Percentiles rank a stretch among this genome's conserved stretches.
These are phyloP conservation scores for Lophium mytilinum DNA, from an alignment of 495 filamentous ascomycete genomes.

Conservation along the genomic window DNA sequence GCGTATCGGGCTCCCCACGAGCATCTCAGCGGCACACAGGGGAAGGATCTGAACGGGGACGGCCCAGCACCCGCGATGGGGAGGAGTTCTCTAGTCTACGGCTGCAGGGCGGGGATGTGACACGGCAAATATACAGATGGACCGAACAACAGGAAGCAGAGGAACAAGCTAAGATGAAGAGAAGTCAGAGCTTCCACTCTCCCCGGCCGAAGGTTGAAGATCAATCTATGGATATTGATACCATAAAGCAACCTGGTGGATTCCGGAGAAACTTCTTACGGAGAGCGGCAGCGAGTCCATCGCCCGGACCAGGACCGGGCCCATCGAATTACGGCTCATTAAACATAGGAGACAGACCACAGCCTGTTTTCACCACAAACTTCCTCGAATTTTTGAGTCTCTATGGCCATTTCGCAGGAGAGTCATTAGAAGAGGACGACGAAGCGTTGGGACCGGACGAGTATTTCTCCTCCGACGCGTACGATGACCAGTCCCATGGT, in stretches of 20 bases:
- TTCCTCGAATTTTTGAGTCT: slow-evolving; percentile 93
- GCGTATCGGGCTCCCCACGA: slow-evolving; percentile 19
- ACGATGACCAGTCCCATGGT: slow-evolving; percentile 36
- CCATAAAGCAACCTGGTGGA: slow-evolving; percentile 85
- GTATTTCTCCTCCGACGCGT: slow-evolving; percentile 68
- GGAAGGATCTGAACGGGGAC: slow-evolving; percentile 1
- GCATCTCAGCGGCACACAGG: slow-evolving; percentile 1
- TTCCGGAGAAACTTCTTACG: slow-evolving; percentile 85
- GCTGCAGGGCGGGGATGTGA: slow-evolving; percentile 90
- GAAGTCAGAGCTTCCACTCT: slow-evolving; percentile 79
- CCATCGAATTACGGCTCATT: slow-evolving; percentile 31
- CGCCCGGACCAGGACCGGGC: slow-evolving; percentile 31
- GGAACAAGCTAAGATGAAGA: slow-evolving; percentile 49
- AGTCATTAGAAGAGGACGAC: slow-evolving; percentile 91
- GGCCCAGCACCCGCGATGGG: slow-evolving; percentile 35
- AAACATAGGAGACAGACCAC: slow-evolving; percentile 30
- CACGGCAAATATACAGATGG: slow-evolving; percentile 88
- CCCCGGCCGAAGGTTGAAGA: slow-evolving; percentile 67
- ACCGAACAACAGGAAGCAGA: slow-evolving; percentile 64
- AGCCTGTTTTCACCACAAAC: slow-evolving; percentile 70
- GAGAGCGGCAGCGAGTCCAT: slow-evolving; percentile 54
- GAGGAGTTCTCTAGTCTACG: slow-evolving; percentile 89
- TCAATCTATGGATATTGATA: slow-evolving; percentile 71
- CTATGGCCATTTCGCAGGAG: slow-evolving; percentile 95
- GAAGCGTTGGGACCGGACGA: slow-evolving; percentile 77